Base-by-base conservation (phyloP, 1,284 basidiomycete genomes). In the Polyporus tsugae region DNA sequence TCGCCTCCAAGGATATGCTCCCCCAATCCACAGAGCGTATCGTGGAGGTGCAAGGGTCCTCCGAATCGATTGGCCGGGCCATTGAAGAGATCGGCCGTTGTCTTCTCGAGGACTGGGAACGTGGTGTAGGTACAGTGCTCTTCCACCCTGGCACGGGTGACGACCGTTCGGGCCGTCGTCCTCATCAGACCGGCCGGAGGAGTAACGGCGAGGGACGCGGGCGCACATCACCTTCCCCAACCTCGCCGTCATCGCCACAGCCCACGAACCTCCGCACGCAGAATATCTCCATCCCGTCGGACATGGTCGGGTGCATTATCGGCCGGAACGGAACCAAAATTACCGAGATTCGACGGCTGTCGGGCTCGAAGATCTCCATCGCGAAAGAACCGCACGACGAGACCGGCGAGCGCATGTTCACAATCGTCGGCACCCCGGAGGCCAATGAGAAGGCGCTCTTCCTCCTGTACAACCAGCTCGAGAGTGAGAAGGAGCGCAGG, bases 221-320 rank as follows among this genome's bases (percentile, higher is more conserved):
- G 70, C 82, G 87, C 29, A 88, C 89, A 70, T 84, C 86, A 63
- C 86, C 92, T 57, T 86, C 91, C 41, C 85, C 88, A 17, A 82
- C 82, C 49, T 91, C 91, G 7, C 89, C 88, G 74, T 89, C 77
- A 76, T 82, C 78, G 80, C 87, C 81, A 81, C 87, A 75, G 74
- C 88, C 79, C 33, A 88, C 87, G 65, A 97, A 97, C 82, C 86
- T 98, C 72, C 94, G 97, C 74, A 99, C 97, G 15, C 97, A 99
- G 83, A 98, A 98, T 83, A 99, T 99, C 76, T 97, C 97, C 74
- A 99, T 99, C 77, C 97, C 97, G 62, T 94, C 93, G 73, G 96
- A 98, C 84, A 99, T 99, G 97, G 97, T 99, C 74, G 96, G 96
- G 69, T 97, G 95, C 80, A 97, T 97, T 82, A 97, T 97, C 77